Evolutionary conservation across 495 filamentous ascomycete species (phyloP), one percentile per base, ranked within the genome.

Genomic region (Clohesyomyces aquaticus): DNA sequence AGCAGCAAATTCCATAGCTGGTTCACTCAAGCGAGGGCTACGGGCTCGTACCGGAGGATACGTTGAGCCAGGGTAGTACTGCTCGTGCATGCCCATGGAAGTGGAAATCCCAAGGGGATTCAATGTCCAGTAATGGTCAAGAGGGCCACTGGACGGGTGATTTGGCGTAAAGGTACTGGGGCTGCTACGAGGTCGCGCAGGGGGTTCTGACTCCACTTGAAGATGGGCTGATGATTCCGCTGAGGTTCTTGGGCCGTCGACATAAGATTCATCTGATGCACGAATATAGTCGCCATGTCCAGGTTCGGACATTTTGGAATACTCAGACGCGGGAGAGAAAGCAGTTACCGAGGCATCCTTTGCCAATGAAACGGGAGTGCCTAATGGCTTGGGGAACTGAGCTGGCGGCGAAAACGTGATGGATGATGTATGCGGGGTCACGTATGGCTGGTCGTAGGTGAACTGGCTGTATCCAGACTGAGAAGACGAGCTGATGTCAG

Each of bases 131-230:
- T 65, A 29, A 28, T 66, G 69, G 0, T 76, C 74, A 11, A 57
- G 48, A 1, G 57, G 46, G 9, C 57, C 56, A 23, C 47, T 64
- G 19, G 61, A 51, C 19, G 51, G 42, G 10, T 62, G 61, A 28
- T 56, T 65, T 0, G 74, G 74, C 18, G 73, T 68, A 45, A 76
- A 76, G 10, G 73, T 73, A 58, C 73, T 75, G 4, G 75, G 74
- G 57, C 71, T 76, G 56, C 74, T 76, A 38, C 64, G 67, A n/a
- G 74, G 75, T 23, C 73, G 55, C 26, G 35, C 58, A 11, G 66
- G 72, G 4, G 67, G 52, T 23, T 65, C 38, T 1, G 60, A 41
- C 11, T 68, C 61, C 18, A 65, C 43, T 21, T 69, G 66, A 27
- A 65, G 61, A 57, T 65, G 57, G n/a, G 61, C 28, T 2, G 54